Conservation (phyloP, 2,329 filamentous ascomycete genomes). For the Pestalotiopsis sp. region DNA sequence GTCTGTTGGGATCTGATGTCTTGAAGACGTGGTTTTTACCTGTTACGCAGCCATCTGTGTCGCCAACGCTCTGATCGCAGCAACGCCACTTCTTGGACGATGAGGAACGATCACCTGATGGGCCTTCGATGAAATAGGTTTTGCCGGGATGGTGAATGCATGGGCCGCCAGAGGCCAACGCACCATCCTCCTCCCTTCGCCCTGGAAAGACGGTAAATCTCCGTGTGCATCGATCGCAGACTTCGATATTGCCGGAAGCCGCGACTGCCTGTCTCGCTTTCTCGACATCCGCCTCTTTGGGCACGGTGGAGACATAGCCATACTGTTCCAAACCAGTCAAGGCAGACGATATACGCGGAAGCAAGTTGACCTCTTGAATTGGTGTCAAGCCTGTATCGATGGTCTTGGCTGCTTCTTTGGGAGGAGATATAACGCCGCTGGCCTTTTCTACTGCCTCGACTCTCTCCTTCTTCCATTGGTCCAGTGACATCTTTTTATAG, state of each 20-base stretch:
- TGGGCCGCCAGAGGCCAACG: slow-evolving; percentile 72
- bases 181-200: slow-evolving; percentile 72
- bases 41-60: slow-evolving; percentile 72
- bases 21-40: slow-evolving; percentile 84
- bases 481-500: slow-evolving; percentile 72
- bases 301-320: slow-evolving; percentile 74
- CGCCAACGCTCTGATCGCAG: slow-evolving; percentile 74
- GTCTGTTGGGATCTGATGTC: slow-evolving; percentile 69
- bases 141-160: slow-evolving; percentile 84
- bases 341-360: slow-evolving; percentile 63
- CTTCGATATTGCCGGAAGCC: slow-evolving; percentile 75
- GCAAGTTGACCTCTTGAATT: slow-evolving; percentile 66
- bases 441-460: slow-evolving; percentile 30
- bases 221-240: slow-evolving; percentile 81
- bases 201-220: slow-evolving; percentile 93
- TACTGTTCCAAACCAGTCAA: slow-evolving; percentile 62
- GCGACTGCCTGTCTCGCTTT: slow-evolving; percentile 65
- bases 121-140: slow-evolving; percentile 57
- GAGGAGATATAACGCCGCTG: slow-evolving; percentile 30
- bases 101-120: slow-evolving; percentile 56
- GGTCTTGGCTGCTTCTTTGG: slow-evolving; percentile 42
- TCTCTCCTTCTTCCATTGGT: slow-evolving; percentile 70
- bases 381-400: slow-evolving; percentile 70
- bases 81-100: slow-evolving; percentile 70
- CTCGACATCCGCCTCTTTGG: slow-evolving; percentile 65